Conservation (phyloP, 208 protist species). For the Dictyostelium gargantuum region DNA sequence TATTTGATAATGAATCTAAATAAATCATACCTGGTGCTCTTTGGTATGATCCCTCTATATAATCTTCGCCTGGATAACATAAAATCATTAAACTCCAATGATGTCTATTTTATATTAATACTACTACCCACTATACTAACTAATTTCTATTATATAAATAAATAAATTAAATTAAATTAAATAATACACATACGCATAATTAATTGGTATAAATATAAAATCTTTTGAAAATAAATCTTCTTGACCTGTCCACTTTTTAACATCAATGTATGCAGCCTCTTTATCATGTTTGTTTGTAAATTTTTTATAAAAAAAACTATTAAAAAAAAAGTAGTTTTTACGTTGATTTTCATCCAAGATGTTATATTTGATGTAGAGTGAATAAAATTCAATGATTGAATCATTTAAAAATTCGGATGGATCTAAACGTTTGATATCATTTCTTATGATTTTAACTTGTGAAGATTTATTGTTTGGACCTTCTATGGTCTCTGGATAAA, state of each 20-base stretch:
- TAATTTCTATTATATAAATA: neutral
- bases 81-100: conserved; percentile 52
- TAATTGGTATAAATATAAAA: conserved; percentile 67
- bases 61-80: conserved; percentile 17
- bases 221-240: conserved; percentile 64
- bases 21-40: neutral
- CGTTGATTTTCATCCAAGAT: neutral
- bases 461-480: neutral
- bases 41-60: neutral
- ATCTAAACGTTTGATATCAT: conserved; percentile 33
- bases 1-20: conserved; percentile 59
- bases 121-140: neutral
- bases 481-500: neutral
- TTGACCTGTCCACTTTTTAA: conserved; percentile 49
- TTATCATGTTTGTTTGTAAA: neutral
- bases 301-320: conserved; percentile 65
- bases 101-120: neutral
- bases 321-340: conserved; percentile 41
- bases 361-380: neutral
- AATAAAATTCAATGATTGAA: conserved; percentile 63
- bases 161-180: neutral
- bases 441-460: conserved; percentile 42
- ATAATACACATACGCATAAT: conserved; percentile 38
- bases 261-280: neutral
- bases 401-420: conserved; percentile 58